Evolutionary conservation across 495 filamentous ascomycete species (phyloP).

Genomic region (Hamigera avellanea): DNA sequence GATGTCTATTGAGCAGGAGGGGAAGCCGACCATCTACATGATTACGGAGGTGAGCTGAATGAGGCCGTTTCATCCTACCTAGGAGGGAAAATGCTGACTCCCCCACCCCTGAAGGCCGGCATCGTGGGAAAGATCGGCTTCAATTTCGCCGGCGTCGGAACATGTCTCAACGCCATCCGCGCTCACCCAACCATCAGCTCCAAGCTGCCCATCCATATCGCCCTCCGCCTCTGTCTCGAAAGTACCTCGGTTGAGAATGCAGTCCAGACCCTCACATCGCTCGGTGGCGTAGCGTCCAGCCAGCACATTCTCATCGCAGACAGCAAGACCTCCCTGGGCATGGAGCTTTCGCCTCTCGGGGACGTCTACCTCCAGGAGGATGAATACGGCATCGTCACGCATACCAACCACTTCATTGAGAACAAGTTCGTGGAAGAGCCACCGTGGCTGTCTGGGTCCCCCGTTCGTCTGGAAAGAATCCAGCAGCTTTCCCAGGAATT

Average conservation of each 20-base stretch:
- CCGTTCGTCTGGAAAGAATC: conserved; percentile 34
- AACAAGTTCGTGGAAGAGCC: conserved; percentile 38
- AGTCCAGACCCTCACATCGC: conserved; percentile 29
- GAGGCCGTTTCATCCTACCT: no score
- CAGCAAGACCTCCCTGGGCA: conserved; percentile 34
- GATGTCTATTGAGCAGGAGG: conserved; percentile 36
- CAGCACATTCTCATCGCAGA: conserved; percentile 54
- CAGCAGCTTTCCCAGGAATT: conserved; percentile 24
- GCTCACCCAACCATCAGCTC: conserved; percentile 42
- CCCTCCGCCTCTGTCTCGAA: conserved; percentile 48
- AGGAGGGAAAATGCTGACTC: neutral
- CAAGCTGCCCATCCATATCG: conserved; percentile 51
- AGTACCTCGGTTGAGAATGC: conserved; percentile 39
- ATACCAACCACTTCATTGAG: conserved; percentile 53
- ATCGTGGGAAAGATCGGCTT: conserved; percentile 66
- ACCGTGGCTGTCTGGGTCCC: conserved; percentile 43
- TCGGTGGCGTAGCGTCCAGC: conserved; percentile 46
- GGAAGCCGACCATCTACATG: conserved; percentile 39
- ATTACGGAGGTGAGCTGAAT: conserved; percentile 29
- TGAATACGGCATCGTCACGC: conserved; percentile 34
- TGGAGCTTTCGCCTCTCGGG: conserved; percentile 47
- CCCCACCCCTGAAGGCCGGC: conserved; percentile 35
- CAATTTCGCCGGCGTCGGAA: conserved; percentile 49
- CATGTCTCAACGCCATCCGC: conserved; percentile 56
- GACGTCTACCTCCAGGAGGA: conserved; percentile 38